phyloP scores from a whole-genome alignment of 192 early-diverging fungal species.

The Backusella australiensis region DNA sequence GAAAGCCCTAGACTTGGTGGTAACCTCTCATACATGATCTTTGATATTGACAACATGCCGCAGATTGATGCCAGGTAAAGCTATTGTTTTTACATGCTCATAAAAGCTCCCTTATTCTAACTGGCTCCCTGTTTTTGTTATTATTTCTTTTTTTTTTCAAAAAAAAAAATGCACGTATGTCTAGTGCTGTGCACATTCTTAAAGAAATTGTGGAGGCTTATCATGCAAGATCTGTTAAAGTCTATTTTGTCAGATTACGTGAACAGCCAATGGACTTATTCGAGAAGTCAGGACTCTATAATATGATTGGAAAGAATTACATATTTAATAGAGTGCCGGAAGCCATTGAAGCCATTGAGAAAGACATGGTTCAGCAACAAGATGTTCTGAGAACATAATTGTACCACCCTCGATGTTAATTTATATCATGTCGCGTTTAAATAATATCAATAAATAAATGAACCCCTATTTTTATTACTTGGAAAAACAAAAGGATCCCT shows the following conservation, averaged over 20 bases:
- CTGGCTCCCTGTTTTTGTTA: background rate
- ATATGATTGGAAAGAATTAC: conserved; percentile 58
- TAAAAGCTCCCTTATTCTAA: background rate
- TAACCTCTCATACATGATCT: conserved; percentile 75
- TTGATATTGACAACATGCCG: conserved; percentile 90
- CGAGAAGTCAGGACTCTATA: conserved; percentile 64
- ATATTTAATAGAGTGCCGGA: conserved; percentile 66
- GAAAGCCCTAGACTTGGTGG: conserved; percentile 76
- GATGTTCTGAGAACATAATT: conserved; percentile 4
- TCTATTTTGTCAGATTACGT: conserved; percentile 91
- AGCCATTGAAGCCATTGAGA: conserved; percentile 36
- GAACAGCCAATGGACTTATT: conserved; percentile 69
- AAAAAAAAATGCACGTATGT: background rate
- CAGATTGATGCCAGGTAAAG: conserved; percentile 90
- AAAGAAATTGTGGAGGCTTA: conserved; percentile 90
- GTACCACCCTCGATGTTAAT: background rate
- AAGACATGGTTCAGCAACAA: background rate
- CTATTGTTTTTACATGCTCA: background rate
- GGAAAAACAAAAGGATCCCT: background rate
- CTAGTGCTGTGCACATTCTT: conserved; percentile 65
- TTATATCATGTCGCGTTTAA: conserved; percentile 1
- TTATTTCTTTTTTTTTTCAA: background rate
- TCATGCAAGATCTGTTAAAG: conserved; percentile 72
- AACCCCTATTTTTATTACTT: background rate
- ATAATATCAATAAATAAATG: background rate